Evolutionary conservation across 1,139 yeast species (phyloP), one percentile per base, ranked within the genome.

Genomic region (Pichia sp.): DNA sequence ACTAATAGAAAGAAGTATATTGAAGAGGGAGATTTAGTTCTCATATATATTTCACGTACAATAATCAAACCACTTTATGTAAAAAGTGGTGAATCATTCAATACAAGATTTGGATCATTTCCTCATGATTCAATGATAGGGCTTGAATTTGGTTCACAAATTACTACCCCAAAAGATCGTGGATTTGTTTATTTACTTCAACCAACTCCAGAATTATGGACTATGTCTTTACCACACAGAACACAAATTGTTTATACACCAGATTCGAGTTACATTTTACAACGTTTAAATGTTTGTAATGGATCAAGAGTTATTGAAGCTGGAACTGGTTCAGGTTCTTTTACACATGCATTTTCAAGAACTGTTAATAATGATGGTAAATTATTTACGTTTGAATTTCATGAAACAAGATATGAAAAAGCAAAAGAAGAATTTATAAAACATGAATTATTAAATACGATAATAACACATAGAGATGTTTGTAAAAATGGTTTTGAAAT

Each of bases 241-340:
- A 94, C 99, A 0, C 99, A 94, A 67, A 92, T 94, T 55, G 97
- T 94, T 0, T 94, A 94, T 62, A 86, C 97, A 0, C 96, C 96
- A 8, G 99, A 94, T 61, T 85, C 96, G 3, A 80, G 95, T 28
- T 92, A 87, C 59, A 89, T 94, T 47, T 76, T 85, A 53, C 96
- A 90, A 62, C 68, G 96, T 56, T 68, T 92, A 53, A 75, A 78
- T 40, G 82, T 94, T 42, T 68, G 77, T 11, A 78, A 86, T 23
- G 94, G 94, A 0, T 75, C 89, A 1, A 68, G 79, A 52, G 94
- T 92, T 12, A 82, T 94, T 43, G 99, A 94, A 64, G 96, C 97
- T 0, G 99, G 99, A 34, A 94, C 99, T 0, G 99, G 98, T 1
- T 86, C 96, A 6, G 99, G 95, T 0, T 87, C 96, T 2, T 87